Evolutionary conservation across 257 asterid species (phyloP), one percentile per base, ranked within the genome.

Genomic region (Solanum bulbocastanum): DNA sequence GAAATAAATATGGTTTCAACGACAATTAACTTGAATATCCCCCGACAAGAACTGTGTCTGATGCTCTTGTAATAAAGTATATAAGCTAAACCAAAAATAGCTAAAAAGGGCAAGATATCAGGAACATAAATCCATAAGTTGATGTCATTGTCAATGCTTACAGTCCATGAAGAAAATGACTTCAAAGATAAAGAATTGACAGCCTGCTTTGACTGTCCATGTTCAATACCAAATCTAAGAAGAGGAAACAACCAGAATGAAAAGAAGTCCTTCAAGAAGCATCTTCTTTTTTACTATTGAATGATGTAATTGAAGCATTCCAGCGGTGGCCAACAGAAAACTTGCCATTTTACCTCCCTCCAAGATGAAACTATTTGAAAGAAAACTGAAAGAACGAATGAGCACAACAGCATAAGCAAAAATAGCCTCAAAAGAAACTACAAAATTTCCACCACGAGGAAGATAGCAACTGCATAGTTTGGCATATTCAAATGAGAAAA

Each of bases 331-430:
- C 94, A 95, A 92, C 73, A 96, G 98, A 91, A 97, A 97, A 90
- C 94, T 88, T 88, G 98, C 98, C 85, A 92, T 98, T 88, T 92
- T 94, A 81, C 99, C 99, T 95, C 96, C 99, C 92, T 96, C 98
- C 94, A 96, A 88, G 87, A 97, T 97, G 90, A 90, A 96, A 92
- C 99, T 96, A 94, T 96, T 95, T 22, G 99, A 95, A 82, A 97
- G 98, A 91, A 95, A 93, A 90, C 98, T 96, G 92, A 78, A 44
- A 44, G 56, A 44, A 44, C 44, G 56, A 44, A 44, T 44, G 2
- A 46, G 18, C 56, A 46, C 2, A 1, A 2, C 2, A 44, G 18
- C 18, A 44, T 44, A 46, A 46, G 18, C 18, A 46, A 46, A 46
- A 46, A 46, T 46, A 46, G 56, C 18, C 56, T 13, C 0, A 46